phyloP scores from a whole-genome alignment of 202 grass and related monocot species.

The Eragrostis tef region DNA sequence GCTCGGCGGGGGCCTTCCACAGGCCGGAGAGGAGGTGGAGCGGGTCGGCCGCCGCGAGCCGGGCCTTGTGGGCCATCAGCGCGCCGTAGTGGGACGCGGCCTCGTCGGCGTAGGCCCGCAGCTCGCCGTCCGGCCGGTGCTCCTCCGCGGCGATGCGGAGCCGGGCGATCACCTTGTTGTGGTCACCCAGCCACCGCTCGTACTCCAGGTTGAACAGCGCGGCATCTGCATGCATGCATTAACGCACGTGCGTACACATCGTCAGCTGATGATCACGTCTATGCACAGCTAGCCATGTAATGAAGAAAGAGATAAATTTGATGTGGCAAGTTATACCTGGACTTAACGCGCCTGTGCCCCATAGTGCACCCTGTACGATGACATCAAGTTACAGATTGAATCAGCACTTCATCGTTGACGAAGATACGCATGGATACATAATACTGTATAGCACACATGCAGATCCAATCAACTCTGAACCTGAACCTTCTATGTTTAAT shows the following conservation, averaged over 20 bases:
- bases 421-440: background rate
- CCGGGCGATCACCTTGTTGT: constrained; percentile 57
- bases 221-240: constrained; percentile 45
- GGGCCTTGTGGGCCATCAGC: constrained; percentile 53
- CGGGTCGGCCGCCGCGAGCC: constrained; percentile 54
- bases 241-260: background rate
- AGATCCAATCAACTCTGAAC: background rate
- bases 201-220: constrained; percentile 71
- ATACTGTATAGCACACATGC: background rate
- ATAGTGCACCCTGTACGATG: constrained; percentile 38
- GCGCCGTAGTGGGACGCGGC: constrained; percentile 55
- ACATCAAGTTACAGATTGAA: background rate
- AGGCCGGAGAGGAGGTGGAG: constrained; percentile 73
- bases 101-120: constrained; percentile 54
- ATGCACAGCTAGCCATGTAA: too few species aligned
- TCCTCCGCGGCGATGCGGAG: constrained; percentile 63
- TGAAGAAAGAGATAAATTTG: background rate
- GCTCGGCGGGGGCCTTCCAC: constrained; percentile 69
- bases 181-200: constrained; percentile 58
- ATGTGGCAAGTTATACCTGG: constrained; percentile 27
- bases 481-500: background rate
- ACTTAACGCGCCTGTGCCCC: constrained; percentile 45
- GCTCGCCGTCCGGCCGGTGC: constrained; percentile 50
- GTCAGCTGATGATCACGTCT: background rate
- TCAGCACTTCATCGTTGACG: background rate